Conservation (phyloP, 2,329 filamentous ascomycete genomes). For the Neofusicoccum cordaticola region DNA sequence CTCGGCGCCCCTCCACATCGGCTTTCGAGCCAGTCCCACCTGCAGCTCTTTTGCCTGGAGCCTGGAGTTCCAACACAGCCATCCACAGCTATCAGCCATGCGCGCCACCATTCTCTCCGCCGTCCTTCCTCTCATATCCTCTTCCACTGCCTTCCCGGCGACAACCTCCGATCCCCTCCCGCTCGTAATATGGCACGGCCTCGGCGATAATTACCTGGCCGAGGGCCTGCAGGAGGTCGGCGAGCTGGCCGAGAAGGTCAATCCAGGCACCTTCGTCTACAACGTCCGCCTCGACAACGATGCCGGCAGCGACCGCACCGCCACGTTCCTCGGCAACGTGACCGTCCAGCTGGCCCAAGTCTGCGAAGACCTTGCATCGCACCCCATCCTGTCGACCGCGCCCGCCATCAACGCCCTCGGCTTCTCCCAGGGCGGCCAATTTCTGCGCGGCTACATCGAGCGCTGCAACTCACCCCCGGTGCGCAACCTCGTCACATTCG, state of each 20-base stretch:
- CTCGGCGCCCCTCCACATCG: too few species aligned
- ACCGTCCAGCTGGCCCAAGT: constrained; percentile 73
- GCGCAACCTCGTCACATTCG: constrained; percentile 80
- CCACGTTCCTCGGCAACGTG: constrained; percentile 89
- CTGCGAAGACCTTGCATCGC: constrained; percentile 70
- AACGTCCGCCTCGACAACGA: constrained; percentile 69
- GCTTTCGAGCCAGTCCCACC: neutral
- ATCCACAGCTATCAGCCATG: neutral
- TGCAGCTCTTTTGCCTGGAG: neutral
- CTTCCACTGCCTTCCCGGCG: constrained; percentile 22
- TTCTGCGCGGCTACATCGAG: constrained; percentile 87
- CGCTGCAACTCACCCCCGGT: constrained; percentile 76
- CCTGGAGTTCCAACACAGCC: neutral
- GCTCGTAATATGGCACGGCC: constrained; percentile 89
- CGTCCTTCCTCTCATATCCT: constrained; percentile 16
- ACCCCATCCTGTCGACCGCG: constrained; percentile 78
- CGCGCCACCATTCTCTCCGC: neutral
- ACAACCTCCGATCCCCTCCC: constrained; percentile 56
- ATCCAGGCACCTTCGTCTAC: constrained; percentile 85
- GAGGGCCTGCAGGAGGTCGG: constrained; percentile 72
- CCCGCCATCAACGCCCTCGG: constrained; percentile 86
- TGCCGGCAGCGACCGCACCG: constrained; percentile 67
- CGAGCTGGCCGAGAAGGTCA: constrained; percentile 65
- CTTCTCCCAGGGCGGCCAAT: constrained; percentile 94
- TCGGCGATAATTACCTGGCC: constrained; percentile 72